Base-by-base conservation (phyloP, 2,329 filamentous ascomycete species). In the Talaromyces amestolkiae region DNA sequence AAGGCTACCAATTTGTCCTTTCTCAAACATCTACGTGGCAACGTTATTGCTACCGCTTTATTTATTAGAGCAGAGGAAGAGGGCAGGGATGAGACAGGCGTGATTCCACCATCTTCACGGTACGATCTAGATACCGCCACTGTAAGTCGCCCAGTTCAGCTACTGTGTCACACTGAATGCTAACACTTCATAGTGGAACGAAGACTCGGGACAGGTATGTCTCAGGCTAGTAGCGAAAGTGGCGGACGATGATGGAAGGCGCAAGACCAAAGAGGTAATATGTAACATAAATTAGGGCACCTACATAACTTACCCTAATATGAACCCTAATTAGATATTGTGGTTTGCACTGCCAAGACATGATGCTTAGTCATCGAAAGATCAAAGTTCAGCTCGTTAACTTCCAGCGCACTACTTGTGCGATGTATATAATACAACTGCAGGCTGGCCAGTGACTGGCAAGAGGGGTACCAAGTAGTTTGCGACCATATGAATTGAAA, bases 331-430 rank as follows among this genome's bases (percentile, higher is more conserved):
- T 27, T 5, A 0, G 11, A 49, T 49, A 9, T 27, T 17, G 45
- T 24, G 27, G 6, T 31, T 31, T 19, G 22, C 22, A 9, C 33
- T 33, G 56, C 56, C 35, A 43, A 53, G 49, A 53, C 31, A n/a
- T n/a, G 27, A 19, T 5, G 60, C 60, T 62, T 62, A 62, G 60
- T 62, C 60, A 62, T 54, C 22, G 24, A 33, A 13, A 6, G 35
- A 22, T 27, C 22, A 27, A 62, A 62, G 22, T 62, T 62, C 47
- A 62, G 47, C 60, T 62, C 58, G 41, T 49, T 43, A 31, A 27
- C 59, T 15, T 10, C 58, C 31, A n/a, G 22, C 31, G 13, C 22
- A 51, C 13, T 10, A 4, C 5, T 0, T 31, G 27, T 31, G 5
- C 4, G 27, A 31, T 31, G 27, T 8, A 35, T 17, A 17, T 35